Evolutionary conservation across 345 rosid species (phyloP).

Genomic region (Bruguiera sexangula): DNA sequence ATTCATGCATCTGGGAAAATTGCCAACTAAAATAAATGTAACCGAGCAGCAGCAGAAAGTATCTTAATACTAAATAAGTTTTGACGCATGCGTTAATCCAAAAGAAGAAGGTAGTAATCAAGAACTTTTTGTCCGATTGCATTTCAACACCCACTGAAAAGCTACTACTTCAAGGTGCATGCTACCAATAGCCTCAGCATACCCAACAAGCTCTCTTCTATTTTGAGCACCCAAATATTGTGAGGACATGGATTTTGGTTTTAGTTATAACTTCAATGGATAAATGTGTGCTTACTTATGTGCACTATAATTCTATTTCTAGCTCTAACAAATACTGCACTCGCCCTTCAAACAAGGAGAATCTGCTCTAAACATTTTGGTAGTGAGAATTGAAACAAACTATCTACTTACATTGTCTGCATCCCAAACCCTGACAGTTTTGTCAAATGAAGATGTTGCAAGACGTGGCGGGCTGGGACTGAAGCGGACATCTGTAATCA

Average conservation of each 20-base stretch:
- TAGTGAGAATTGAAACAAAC: conserved; percentile 4
- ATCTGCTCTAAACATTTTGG: background rate
- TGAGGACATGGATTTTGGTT: background rate
- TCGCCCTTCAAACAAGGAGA: background rate
- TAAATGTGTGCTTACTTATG: background rate
- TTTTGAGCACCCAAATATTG: background rate
- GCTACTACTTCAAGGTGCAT: background rate
- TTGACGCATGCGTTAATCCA: no score
- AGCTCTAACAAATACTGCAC: no score
- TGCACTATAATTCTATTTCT: background rate
- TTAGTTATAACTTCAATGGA: background rate
- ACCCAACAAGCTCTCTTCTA: background rate
- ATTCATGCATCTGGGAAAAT: no score
- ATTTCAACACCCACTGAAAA: background rate
- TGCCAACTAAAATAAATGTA: no score
- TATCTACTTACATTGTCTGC: conserved; percentile 73
- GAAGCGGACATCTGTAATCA: conserved; percentile 93
- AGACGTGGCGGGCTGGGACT: conserved; percentile 86
- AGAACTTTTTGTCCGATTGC: background rate
- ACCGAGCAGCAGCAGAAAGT: no score
- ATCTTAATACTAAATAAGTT: no score
- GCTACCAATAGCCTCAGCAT: background rate
- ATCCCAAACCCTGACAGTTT: conserved; percentile 98
- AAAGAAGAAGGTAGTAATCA: no score
- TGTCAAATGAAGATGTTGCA: conserved; percentile 95